Conservation (phyloP, 345 rosid species). For the Citrus reticulata region DNA sequence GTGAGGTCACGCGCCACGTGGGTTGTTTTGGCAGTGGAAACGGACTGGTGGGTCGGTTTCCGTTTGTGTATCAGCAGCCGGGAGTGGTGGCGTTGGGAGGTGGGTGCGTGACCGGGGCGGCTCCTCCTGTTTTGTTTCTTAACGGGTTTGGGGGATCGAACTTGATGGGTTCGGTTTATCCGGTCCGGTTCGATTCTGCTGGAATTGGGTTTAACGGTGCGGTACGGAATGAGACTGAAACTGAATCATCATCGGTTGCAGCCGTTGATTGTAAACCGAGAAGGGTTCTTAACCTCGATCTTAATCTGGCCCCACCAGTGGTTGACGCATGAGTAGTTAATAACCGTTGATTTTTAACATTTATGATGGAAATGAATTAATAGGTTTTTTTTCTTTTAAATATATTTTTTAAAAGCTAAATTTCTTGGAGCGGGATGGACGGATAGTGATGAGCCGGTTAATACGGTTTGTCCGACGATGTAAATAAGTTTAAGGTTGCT, state of each 20-base stretch:
- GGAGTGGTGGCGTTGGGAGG: constrained; percentile 17
- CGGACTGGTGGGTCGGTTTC: constrained; percentile 32
- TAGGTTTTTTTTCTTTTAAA: background rate
- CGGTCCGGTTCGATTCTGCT: constrained; percentile 43
- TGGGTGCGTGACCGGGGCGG: constrained; percentile 12
- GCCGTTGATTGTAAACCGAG: constrained; percentile 35
- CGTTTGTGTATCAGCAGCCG: constrained; percentile 43
- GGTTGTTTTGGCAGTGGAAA: background rate
- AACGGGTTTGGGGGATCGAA: constrained; percentile 35
- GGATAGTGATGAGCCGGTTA: background rate
- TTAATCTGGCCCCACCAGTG: constrained; percentile 63
- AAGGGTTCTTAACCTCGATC: constrained; percentile 45
- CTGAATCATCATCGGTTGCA: constrained; percentile 33
- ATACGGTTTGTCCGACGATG: background rate
- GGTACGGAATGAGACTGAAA: constrained; percentile 40
- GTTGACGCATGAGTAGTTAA: constrained; percentile 43
- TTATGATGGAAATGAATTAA: background rate
- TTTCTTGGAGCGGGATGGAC: background rate
- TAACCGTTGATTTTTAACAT: background rate
- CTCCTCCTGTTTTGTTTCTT: constrained; percentile 37
- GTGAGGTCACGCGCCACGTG: constrained; percentile 26
- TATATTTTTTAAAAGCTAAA: background rate
- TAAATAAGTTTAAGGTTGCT: background rate
- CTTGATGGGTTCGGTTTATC: constrained; percentile 35
- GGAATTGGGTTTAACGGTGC: constrained; percentile 15